These are phyloP conservation scores for Naematelia encephala DNA, from an alignment of 768 basidiomycete species.

Conservation along the genomic window DNA sequence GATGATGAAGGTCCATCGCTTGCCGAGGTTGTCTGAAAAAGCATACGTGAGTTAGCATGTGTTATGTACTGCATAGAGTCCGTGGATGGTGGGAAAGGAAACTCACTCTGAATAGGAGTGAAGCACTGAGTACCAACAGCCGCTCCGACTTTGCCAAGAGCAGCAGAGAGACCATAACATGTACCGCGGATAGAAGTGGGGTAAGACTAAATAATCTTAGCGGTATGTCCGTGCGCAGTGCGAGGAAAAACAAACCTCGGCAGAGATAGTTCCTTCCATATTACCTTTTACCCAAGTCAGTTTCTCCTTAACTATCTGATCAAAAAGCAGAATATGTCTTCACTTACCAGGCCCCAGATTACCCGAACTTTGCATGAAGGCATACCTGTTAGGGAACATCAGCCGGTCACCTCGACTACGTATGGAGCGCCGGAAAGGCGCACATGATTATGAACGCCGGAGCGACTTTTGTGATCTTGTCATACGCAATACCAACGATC, in stretches of 20 bases:
- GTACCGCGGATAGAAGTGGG: slow-evolving; percentile 65
- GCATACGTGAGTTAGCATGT: neutral
- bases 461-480: slow-evolving; percentile 62
- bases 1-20: slow-evolving; percentile 42
- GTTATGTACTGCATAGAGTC: slow-evolving; percentile 1
- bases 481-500: slow-evolving; percentile 52
- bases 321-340: no score
- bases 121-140: slow-evolving; percentile 38
- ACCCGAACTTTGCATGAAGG: slow-evolving; percentile 65
- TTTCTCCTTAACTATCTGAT: no score
- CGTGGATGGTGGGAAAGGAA: neutral
- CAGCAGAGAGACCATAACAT: slow-evolving; percentile 58
- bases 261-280: slow-evolving; percentile 51
- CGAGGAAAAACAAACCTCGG: slow-evolving; percentile 16
- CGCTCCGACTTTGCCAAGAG: slow-evolving; percentile 57
- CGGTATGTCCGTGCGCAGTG: neutral
- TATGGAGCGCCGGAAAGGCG: slow-evolving; percentile 44
- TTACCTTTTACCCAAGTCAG: slow-evolving; percentile 56
- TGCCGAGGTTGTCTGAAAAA: slow-evolving; percentile 24
- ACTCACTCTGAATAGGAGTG: slow-evolving; percentile 27
- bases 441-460: slow-evolving; percentile 70
- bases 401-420: no score
- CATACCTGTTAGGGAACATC: no score
- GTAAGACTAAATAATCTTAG: slow-evolving; percentile 50
- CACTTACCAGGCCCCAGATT: slow-evolving; percentile 65